phyloP scores from a whole-genome alignment of 1,284 basidiomycete species.

The Coniferiporia weirii region DNA sequence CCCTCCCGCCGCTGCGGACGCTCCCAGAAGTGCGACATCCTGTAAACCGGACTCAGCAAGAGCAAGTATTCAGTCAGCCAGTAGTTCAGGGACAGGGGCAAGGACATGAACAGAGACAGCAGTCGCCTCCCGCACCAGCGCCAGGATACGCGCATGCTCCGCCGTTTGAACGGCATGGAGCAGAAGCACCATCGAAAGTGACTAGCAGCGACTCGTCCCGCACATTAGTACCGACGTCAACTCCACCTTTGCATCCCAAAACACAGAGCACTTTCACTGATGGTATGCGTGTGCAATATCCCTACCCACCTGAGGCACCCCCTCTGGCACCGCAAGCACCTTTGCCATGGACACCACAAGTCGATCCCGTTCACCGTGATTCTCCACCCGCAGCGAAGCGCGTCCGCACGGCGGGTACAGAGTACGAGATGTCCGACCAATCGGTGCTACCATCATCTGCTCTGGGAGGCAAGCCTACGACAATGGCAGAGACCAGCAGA shows the following conservation, averaged over 20 bases:
- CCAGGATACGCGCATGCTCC: not conserved
- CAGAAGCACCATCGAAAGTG: no score
- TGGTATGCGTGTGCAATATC: not conserved
- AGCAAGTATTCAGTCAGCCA: no score
- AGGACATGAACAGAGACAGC: not conserved
- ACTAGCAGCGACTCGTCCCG: not conserved
- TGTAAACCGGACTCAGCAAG: not conserved
- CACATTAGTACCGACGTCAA: not conserved
- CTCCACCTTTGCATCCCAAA: not conserved
- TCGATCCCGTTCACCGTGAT: not conserved
- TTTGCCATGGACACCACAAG: not conserved
- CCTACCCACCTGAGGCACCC: slow-evolving; percentile 1
- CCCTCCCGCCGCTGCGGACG: not conserved
- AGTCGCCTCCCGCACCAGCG: not conserved
- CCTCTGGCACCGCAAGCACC: not conserved
- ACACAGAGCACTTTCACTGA: no score
- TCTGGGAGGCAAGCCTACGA: not conserved
- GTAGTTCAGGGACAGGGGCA: not conserved
- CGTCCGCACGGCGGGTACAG: not conserved
- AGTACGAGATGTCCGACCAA: not conserved
- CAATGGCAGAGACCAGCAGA: not conserved
- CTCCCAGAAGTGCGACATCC: no score
- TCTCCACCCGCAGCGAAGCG: slow-evolving; percentile 3
- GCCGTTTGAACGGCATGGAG: no score
- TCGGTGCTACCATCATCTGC: not conserved